These are phyloP conservation scores for Tetracentron sinense DNA, from an alignment of 164 flowering plant genomes.

Conservation along the genomic window DNA sequence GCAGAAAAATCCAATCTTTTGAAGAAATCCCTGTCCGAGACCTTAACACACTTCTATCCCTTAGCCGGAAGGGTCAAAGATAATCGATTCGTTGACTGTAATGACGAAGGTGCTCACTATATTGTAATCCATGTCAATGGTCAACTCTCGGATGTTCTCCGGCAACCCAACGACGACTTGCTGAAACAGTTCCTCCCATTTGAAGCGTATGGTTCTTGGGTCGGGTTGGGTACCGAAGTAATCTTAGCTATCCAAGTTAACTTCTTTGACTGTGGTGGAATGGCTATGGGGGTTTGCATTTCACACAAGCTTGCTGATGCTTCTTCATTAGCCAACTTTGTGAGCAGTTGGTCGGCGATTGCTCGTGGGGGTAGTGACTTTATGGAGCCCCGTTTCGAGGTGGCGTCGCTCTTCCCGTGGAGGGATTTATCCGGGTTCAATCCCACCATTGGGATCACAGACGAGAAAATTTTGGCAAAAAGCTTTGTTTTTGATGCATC, in stretches of 20 bases:
- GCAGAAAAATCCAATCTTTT: too few species aligned
- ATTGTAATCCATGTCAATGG: conserved; percentile 18
- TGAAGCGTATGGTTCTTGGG: not conserved
- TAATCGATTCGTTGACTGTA: conserved; percentile 29
- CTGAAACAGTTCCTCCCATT: conserved; percentile 28
- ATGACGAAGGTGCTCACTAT: conserved; percentile 27
- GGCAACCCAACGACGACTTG: conserved; percentile 16
- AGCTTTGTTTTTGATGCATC: conserved; percentile 25
- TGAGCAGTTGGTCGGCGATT: conserved; percentile 38
- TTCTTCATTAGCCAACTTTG: conserved; percentile 26
- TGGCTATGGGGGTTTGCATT: conserved; percentile 45
- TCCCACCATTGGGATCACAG: not conserved
- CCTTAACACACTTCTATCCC: conserved; percentile 29
- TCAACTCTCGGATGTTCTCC: conserved; percentile 12
- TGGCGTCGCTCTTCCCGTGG: conserved; percentile 26
- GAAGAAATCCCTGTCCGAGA: conserved; percentile 26
- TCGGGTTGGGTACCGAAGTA: not conserved
- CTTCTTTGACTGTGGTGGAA: conserved; percentile 50
- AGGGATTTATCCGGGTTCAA: not conserved
- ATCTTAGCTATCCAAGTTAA: conserved; percentile 38
- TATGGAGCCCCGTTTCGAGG: conserved; percentile 21
- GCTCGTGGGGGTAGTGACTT: conserved; percentile 17
- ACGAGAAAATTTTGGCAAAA: conserved; percentile 8
- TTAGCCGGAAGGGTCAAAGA: conserved; percentile 35
- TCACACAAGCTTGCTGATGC: conserved; percentile 48